Evolutionary conservation across 768 basidiomycete genomes (phyloP).

Genomic region (Naganishia vaughanmartiniae): DNA sequence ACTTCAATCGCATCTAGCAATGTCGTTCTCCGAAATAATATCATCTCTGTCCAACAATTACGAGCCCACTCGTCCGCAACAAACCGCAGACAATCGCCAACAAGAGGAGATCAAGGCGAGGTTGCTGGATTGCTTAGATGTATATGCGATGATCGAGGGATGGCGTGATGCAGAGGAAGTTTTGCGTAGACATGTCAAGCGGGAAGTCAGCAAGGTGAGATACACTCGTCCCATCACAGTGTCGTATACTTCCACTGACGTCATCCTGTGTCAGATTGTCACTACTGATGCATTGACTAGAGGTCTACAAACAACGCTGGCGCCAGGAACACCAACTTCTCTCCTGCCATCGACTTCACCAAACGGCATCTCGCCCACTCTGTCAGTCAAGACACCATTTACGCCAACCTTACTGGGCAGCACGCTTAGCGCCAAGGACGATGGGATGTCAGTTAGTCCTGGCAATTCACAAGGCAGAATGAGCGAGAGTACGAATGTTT

Average conservation of each 20-base stretch:
- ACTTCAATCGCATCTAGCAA: slow-evolving; percentile 12
- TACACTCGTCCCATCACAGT: neutral
- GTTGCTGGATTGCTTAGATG: slow-evolving; percentile 39
- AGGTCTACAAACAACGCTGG: neutral
- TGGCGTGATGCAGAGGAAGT: slow-evolving; percentile 89
- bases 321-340: neutral
- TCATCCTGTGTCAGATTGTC: neutral
- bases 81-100: neutral
- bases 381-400: slow-evolving; percentile 14
- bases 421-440: neutral
- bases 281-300: neutral
- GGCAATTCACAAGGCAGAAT: neutral
- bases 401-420: slow-evolving; percentile 16
- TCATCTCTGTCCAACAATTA: neutral
- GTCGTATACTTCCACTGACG: neutral
- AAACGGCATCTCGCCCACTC: neutral
- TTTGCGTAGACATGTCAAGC: slow-evolving; percentile 66
- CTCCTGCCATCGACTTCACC: neutral
- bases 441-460: neutral
- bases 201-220: slow-evolving; percentile 18
- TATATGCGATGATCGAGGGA: slow-evolving; percentile 61
- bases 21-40: neutral
- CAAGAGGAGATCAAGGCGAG: slow-evolving; percentile 1
- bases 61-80: neutral
- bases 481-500: slow-evolving; percentile 17